Base-by-base conservation (phyloP, 1,139 yeast species). In the Debaryomycetaceae sp. region DNA sequence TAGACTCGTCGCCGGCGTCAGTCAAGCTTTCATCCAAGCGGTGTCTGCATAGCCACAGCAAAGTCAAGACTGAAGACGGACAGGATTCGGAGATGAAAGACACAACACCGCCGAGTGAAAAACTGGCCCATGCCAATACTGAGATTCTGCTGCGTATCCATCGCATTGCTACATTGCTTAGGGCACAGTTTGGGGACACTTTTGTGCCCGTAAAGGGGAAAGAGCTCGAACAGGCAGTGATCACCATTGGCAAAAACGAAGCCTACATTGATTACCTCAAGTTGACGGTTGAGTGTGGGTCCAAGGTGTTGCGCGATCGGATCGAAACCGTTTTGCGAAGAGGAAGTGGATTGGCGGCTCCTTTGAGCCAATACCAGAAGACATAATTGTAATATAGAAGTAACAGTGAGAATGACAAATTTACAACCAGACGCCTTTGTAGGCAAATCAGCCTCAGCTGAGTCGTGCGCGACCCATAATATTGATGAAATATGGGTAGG, bases 1-100 rank as follows among this genome's bases (percentile, higher is more conserved):
- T 91, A 26, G 98, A 91, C 51, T 81, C 96, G 0, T 81, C 96
- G 0, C 96, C 96, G 3, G 95, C 96, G 0, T 85, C 96, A 4
- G 96, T 91, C 17, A 91, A 88, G 49, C 55, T 86, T 39, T 78
- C 95, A 9, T 77, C 94, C 3, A 68, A 69, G 34, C 47, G 65
- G 2, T 80, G 82, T 45, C 45, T 57, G 5, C 83, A 77, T 45
- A 49, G 47, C 9, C 71, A 67, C 41, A 41, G 42, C 16, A 31
- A 34, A n/a, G n/a, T 18, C 12, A 42, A 43, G 18, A 36, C 29
- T 6, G 28, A 34, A 28, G 45, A 33, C 9, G 38, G 29, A 3
- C 36, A 36, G 5, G 37, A 12, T 39, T 51, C 25, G 34, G 36
- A 30, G 13, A 38, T 32, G 18, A 34, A 35, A 17, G 49, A 40